These are phyloP conservation scores for Neurospora intermedia DNA, from an alignment of 495 filamentous ascomycete species.

Conservation along the genomic window DNA sequence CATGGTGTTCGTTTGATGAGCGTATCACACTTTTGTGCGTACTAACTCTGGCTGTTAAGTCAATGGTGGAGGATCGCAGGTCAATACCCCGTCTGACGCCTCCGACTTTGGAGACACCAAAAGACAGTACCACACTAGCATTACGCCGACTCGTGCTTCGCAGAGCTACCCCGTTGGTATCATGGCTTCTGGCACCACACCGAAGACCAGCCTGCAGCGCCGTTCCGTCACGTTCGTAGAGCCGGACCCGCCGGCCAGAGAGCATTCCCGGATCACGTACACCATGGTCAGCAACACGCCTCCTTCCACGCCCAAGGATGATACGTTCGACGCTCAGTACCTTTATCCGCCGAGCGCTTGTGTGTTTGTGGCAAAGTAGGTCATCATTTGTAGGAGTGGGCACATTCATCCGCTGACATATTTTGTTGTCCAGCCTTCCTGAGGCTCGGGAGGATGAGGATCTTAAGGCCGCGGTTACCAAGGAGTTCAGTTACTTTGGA, in stretches of 20 bases:
- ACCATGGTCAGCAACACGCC: background rate
- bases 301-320: conserved; percentile 14
- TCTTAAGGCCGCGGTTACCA: conserved; percentile 42
- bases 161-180: background rate
- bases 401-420: background rate
- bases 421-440: conserved; percentile 21
- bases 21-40: background rate
- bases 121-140: background rate
- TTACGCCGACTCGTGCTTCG: background rate
- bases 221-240: background rate
- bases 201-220: background rate
- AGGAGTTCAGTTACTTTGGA: conserved; percentile 41
- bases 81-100: background rate
- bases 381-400: conserved; percentile 4
- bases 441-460: conserved; percentile 36
- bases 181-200: background rate
- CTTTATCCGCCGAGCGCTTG: conserved; percentile 45
- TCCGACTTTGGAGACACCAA: background rate
- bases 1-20: background rate
- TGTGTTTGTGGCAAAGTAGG: conserved; percentile 58
- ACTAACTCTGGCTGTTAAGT: background rate
- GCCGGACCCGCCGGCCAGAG: background rate
- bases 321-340: conserved; percentile 41
- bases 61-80: background rate
- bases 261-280: background rate